Conservation (phyloP, 1,139 yeast genomes). For the Oligophagozyma castellii region DNA sequence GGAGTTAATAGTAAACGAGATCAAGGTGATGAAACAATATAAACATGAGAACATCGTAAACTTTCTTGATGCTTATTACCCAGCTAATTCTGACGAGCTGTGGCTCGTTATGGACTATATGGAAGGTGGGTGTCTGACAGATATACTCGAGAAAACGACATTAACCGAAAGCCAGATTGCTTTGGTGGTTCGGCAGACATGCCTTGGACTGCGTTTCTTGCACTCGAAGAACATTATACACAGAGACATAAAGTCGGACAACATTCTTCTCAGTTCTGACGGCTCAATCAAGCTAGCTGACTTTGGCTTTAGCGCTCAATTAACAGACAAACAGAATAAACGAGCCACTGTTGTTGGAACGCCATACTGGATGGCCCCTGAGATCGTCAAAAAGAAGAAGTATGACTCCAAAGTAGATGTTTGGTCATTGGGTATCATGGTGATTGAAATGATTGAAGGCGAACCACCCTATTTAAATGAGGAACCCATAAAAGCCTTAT, state of each 20-base stretch:
- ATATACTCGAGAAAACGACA: conserved; percentile 57
- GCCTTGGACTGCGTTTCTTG: conserved; percentile 77
- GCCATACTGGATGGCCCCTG: conserved; percentile 99
- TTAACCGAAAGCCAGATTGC: conserved; percentile 67
- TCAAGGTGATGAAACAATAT: conserved; percentile 83
- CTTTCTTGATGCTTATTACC: conserved; percentile 69
- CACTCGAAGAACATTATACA: conserved; percentile 86
- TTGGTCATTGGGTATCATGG: conserved; percentile 95
- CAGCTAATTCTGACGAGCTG: conserved; percentile 38
- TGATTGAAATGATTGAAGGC: conserved; percentile 94
- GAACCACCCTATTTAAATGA: conserved; percentile 95
- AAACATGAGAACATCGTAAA: conserved; percentile 84
- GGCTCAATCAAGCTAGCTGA: conserved; percentile 92
- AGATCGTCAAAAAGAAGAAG: conserved; percentile 87
- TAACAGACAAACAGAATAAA: conserved; percentile 79
- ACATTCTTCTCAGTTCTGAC: conserved; percentile 65
- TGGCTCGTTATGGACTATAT: conserved; percentile 93
- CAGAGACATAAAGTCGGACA: conserved; percentile 88
- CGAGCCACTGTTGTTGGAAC: conserved; percentile 98
- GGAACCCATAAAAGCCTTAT: conserved; percentile 77
- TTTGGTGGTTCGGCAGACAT: conserved; percentile 75
- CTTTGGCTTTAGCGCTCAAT: conserved; percentile 92
- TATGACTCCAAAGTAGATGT: conserved; percentile 93
- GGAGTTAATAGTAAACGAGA: conserved; percentile 83
- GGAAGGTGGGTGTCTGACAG: conserved; percentile 82